A percentile compares a stretch with the other conserved stretches of the same genome.
These are phyloP conservation scores for Phaeodactylum tricornutum DNA, from an alignment of 108 stramenopile species.

Conservation along the genomic window DNA sequence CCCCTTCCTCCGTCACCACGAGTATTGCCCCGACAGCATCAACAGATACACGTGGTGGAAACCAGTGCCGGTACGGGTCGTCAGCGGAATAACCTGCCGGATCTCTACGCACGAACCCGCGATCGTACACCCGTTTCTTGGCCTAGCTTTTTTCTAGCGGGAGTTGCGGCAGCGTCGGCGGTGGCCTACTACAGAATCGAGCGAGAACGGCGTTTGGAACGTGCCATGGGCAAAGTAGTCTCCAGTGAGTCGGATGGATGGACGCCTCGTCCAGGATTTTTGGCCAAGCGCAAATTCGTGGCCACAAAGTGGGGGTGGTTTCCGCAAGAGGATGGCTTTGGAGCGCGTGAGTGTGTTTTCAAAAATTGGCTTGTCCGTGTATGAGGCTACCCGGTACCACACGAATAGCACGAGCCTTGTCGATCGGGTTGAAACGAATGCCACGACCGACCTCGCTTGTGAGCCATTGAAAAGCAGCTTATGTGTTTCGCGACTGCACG, in stretches of 20 bases:
- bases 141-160: slow-evolving; percentile 71
- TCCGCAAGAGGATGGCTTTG: slow-evolving; percentile 79
- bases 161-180: slow-evolving; percentile 65
- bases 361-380: neutral
- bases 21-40: too few species aligned
- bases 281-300: slow-evolving; percentile 76
- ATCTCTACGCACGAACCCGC: too few species aligned
- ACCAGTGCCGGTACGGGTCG: too few species aligned
- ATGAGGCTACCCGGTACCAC: too few species aligned
- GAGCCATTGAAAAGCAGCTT: too few species aligned
- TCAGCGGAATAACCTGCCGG: too few species aligned
- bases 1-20: too few species aligned
- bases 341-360: slow-evolving; percentile 59
- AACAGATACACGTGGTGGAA: too few species aligned
- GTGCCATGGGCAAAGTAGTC: slow-evolving; percentile 84
- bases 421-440: too few species aligned
- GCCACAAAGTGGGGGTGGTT: slow-evolving; percentile 77
- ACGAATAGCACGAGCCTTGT: too few species aligned
- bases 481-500: too few species aligned
- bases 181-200: slow-evolving; percentile 82
- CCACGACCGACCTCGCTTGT: too few species aligned
- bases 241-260: slow-evolving; percentile 80
- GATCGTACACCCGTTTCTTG: slow-evolving; percentile 82
- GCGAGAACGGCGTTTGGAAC: slow-evolving; percentile 77
- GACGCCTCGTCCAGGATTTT: slow-evolving; percentile 76